Evolutionary conservation across 1,139 yeast genomes (phyloP).

Genomic region (Candida albicans): DNA sequence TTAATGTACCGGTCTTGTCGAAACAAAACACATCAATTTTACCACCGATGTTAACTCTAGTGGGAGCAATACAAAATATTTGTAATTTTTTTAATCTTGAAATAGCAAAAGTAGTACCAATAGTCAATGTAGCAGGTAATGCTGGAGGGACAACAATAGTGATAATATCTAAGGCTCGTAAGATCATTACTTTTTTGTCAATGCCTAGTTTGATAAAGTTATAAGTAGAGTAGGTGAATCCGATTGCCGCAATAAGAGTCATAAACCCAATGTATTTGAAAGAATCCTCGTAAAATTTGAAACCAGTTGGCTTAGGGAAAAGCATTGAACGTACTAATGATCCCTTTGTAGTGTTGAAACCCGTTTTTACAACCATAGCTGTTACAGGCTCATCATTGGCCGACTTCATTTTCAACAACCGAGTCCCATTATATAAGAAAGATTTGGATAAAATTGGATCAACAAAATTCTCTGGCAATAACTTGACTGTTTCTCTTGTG

Average conservation of each 20-base stretch:
- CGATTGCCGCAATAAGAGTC: conserved; percentile 81
- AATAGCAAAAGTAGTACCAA: conserved; percentile 92
- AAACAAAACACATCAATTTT: conserved; percentile 87
- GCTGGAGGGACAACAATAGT: conserved; percentile 99
- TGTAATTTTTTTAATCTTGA: conserved; percentile 61
- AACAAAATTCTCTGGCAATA: conserved; percentile 58
- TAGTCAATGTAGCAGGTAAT: conserved; percentile 92
- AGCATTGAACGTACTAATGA: conserved; percentile 91
- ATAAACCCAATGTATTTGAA: conserved; percentile 94
- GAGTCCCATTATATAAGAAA: conserved; percentile 84
- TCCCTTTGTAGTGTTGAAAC: conserved; percentile 96
- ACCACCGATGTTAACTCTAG: conserved; percentile 92
- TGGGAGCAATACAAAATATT: conserved; percentile 90
- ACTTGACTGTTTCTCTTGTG: conserved; percentile 56
- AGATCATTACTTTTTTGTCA: conserved; percentile 64
- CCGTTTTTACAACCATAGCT: conserved; percentile 86
- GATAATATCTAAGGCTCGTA: conserved; percentile 88
- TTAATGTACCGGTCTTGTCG: conserved; percentile 95
- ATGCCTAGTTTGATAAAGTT: conserved; percentile 79
- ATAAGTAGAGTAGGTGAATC: conserved; percentile 80
- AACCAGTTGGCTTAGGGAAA: conserved; percentile 92
- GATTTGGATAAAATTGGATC: conserved; percentile 70
- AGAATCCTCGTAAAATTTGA: conserved; percentile 90
- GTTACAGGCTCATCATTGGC: conserved; percentile 69
- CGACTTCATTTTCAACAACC: conserved; percentile 76